Evolutionary conservation across 164 flowering plant species (phyloP), one percentile per base, ranked within the genome.

Genomic region (Taxillus chinensis): DNA sequence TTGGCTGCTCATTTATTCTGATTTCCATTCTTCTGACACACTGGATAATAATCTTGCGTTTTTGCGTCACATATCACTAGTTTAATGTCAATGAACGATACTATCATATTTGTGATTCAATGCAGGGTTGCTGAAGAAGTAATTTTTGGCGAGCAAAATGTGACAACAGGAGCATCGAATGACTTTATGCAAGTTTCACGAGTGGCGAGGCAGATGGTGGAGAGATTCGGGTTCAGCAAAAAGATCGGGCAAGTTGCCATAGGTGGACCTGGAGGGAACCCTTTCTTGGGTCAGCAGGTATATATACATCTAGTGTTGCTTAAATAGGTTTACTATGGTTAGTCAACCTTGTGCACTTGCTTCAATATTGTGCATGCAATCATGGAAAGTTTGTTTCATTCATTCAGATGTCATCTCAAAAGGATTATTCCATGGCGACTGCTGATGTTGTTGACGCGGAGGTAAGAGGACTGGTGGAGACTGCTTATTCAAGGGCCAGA

Each of bases 171-270:
- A 60, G 98, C 98, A 72, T 90, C 97, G 6, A 93, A 84, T 49
- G 98, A 93, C 75, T 93, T 93, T 75, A 88, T 85, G 97, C 98
- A 90, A 79, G 97, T 90, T 56, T 88, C 98, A 2, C 64, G 97
- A 55, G 97, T 93, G 55, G 98, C 98, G 43, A 76, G 97, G 66
- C 97, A 90, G 76, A 93, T 93, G 98, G 97, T 93, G 41, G 96
- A 90, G 79, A 82, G 97, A 70, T 84, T 93, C 63, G 98, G 98
- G 48, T 90, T 93, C 84, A 93, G 98, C 79, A 88, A 86, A 66
- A 93, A 93, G 82, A 90, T 93, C 49, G 98, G 98, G n/a, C 98
- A 92, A 74, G 77, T 90, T 43, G 98, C 98, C 55, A 80, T 93
- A 51, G 98, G 98, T 39, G 97, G 96, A 61, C 75, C 82, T 62